Base-by-base conservation (phyloP, 1,284 basidiomycete genomes). In the Ceraceosorus guamensis region DNA sequence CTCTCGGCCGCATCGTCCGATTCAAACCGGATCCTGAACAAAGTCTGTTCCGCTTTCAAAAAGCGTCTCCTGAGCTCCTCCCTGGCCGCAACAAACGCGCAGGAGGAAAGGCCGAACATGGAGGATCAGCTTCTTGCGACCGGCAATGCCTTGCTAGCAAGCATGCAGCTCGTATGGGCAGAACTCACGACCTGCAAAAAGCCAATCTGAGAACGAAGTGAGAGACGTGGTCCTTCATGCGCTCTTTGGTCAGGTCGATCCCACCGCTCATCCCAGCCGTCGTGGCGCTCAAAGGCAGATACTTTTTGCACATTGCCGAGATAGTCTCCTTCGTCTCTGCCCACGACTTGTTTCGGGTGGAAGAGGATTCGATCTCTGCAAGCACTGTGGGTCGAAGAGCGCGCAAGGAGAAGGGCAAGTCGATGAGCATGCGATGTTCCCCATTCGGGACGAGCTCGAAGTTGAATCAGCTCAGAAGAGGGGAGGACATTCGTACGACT, bases 161-260 rank as follows among this genome's bases (percentile, higher is more conserved):
- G n/a, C n/a, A n/a, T n/a, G n/a, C n/a, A n/a, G n/a, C n/a, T n/a
- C 8, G 37, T n/a, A 41, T 41, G 18, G 14, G 8, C 6, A 13
- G 34, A 14, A 50, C 89, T 76, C 77, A 95, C 91, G 89, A 91
- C 56, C 90, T 84, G 78, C 91, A 95, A 77, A 99, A 98, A 2
- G 95, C 92, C 43, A 99, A 81, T 46, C 95, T 81, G 59, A 98
- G 81, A 2, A 98, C 90, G 79, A 91, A 98, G 79, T 99, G 95
- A 16, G 91, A 86, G 34, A 96, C 82, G 72, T 92, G 88, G 76
- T 99, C 95, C 66, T 83, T 86, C 73, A 82, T 82, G 60, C 95
- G 81, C 76, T 98, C 85, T n/a, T 56, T 50, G 24, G 75, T 68
- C 7, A 77, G 78, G 41, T 89, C 84, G 54, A 80, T 62, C 56